Base-by-base conservation (phyloP, 495 filamentous ascomycete genomes). In the Hyaloscypha hepaticicola region DNA sequence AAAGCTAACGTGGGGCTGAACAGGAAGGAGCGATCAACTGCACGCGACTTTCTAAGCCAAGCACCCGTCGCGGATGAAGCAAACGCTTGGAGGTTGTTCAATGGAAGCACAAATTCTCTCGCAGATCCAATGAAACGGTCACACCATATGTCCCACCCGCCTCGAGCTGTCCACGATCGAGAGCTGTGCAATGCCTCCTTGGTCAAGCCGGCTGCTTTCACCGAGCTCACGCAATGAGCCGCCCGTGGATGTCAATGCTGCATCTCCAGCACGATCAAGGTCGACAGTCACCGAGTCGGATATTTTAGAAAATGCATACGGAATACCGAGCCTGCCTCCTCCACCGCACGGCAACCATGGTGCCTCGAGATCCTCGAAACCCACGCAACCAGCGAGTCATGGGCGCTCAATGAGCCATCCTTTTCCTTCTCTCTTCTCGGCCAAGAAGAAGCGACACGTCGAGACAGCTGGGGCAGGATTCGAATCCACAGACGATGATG, bases 381-480 rank as follows among this genome's bases (percentile, higher is more conserved):
- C 58, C 16, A 49, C 51, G 29, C 57, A 60, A 45, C 57, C 55
- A 22, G 12, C 57, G 8, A 65, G 79, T 53, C 89, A 93, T 75
- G 75, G 78, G 19, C 88, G 90, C 57, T 91, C 90, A 50, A 83
- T 88, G 79, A 93, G 90, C 74, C 88, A 93, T 66, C 88, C 89
- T 6, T 90, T 91, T 64, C 84, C 87, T 4, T 87, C 86, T 7
- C 69, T 87, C 28, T 86, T 91, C 68, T 78, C 83, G 19, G 77
- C 76, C 56, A 83, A 78, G 60, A 88, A 83, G 75, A 85, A 83
- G 68, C 69, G 77, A n/a, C 76, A 77, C n/a, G 60, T 56, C 11
- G 70, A 70, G 19, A 21, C 22, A 25, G 1, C 24, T n/a, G 60
- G 12, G n/a, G 24, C 29, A 5, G 65, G 50, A 2, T 65, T 63